Conservation (phyloP, 2,329 filamentous ascomycete species). For the Lasiodiplodia hormozganensis region DNA sequence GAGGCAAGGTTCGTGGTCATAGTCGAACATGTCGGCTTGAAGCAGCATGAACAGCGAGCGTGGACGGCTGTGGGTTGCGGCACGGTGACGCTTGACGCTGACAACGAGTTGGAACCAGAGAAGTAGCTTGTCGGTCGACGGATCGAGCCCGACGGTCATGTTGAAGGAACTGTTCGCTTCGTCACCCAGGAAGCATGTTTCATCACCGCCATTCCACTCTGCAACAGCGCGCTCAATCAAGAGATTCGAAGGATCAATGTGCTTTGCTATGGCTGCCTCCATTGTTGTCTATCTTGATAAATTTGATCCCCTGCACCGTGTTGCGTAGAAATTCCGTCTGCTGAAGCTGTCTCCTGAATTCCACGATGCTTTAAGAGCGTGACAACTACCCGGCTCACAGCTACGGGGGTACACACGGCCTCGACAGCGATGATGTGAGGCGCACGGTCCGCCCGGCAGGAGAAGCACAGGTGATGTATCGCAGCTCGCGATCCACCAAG, state of each 20-base stretch:
- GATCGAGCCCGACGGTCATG: not conserved
- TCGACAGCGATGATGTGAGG: not conserved
- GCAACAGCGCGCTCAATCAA: slow-evolving; percentile 11
- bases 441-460: not conserved
- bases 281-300: not conserved
- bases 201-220: not conserved
- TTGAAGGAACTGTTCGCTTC: not conserved
- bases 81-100: slow-evolving; percentile 4
- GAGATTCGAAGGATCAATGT: not conserved
- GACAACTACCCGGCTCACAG: not conserved
- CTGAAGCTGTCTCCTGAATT: not conserved
- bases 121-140: not conserved
- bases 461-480: not conserved
- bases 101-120: slow-evolving; percentile 15
- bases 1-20: not conserved
- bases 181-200: not conserved
- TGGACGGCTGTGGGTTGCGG: not conserved
- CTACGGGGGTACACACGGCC: not conserved
- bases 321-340: not conserved
- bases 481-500: not conserved
- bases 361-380: no score
- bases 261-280: not conserved
- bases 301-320: not conserved
- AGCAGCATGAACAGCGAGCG: not conserved
- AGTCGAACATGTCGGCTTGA: slow-evolving; percentile 4